Percentiles rank a stretch among this genome's conserved stretches.
Conservation (phyloP, 2,329 filamentous ascomycete genomes). For the Berkeleyomyces rouxiae region DNA sequence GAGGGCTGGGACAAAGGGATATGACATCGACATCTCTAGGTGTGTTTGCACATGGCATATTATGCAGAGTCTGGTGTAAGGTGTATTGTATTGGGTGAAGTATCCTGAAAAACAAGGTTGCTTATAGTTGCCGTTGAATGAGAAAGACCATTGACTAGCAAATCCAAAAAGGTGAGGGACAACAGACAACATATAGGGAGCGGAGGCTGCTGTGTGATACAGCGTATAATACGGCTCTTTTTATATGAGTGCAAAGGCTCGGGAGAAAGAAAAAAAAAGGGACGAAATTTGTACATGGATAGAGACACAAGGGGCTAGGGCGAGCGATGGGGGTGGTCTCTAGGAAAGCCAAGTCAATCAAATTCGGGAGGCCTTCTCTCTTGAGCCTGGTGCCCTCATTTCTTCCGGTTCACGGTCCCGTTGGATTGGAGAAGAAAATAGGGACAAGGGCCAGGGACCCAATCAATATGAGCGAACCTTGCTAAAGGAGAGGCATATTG, state of each 20-base stretch:
- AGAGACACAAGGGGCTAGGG: background rate
- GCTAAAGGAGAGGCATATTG: background rate
- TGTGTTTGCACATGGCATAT: too few species aligned
- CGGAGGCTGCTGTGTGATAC: background rate
- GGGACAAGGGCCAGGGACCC: background rate
- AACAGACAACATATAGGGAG: background rate
- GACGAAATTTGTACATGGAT: too few species aligned
- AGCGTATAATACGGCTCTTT: background rate
- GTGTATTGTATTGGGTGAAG: too few species aligned
- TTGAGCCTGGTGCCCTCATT: background rate
- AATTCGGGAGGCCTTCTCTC: background rate
- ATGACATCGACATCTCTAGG: too few species aligned
- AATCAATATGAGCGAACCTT: background rate
- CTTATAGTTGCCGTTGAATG: too few species aligned
- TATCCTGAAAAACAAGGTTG: too few species aligned
- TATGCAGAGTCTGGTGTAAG: too few species aligned
- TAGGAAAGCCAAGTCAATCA: background rate
- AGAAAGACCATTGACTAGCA: background rate
- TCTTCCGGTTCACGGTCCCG: background rate
- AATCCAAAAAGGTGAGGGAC: background rate
- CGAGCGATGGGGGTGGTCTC: background rate
- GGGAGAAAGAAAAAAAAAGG: background rate
- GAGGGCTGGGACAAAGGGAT: too few species aligned
- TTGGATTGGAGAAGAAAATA: background rate
- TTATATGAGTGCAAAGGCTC: background rate